Conservation (phyloP, 1,284 basidiomycete species). For the Coniferiporia weirii region DNA sequence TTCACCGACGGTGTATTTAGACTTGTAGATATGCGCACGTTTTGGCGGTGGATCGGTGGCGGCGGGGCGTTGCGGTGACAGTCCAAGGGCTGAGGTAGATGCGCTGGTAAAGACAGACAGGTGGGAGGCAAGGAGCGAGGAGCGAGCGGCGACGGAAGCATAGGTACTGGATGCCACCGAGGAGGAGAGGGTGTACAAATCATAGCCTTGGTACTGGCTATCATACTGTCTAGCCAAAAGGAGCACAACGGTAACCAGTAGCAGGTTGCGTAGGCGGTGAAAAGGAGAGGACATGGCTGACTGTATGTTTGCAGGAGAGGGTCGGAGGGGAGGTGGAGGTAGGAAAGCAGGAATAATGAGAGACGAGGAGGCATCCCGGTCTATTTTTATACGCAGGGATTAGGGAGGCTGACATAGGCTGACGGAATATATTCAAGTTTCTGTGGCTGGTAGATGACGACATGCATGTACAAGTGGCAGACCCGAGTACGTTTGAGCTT, state of each 20-base stretch:
- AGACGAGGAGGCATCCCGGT: neutral
- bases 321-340: neutral
- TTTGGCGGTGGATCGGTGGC: neutral
- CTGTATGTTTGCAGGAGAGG: neutral
- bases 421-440: too few relatives aligned
- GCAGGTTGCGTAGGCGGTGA: neutral
- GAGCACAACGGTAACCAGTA: neutral
- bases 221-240: neutral
- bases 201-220: neutral
- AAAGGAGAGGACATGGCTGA: neutral
- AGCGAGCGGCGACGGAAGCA: neutral
- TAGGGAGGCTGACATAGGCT: neutral
- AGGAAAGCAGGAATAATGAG: neutral
- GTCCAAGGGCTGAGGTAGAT: neutral
- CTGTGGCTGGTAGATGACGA: too few relatives aligned
- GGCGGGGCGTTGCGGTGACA: neutral
- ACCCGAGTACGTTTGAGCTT: too few relatives aligned
- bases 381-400: neutral
- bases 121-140: neutral
- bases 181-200: neutral
- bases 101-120: neutral
- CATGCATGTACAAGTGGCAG: too few relatives aligned
- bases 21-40: neutral
- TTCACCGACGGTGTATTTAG: neutral
- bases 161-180: neutral